Conservation (phyloP, 78 protist species). For the Speleostelium caveatum region DNA sequence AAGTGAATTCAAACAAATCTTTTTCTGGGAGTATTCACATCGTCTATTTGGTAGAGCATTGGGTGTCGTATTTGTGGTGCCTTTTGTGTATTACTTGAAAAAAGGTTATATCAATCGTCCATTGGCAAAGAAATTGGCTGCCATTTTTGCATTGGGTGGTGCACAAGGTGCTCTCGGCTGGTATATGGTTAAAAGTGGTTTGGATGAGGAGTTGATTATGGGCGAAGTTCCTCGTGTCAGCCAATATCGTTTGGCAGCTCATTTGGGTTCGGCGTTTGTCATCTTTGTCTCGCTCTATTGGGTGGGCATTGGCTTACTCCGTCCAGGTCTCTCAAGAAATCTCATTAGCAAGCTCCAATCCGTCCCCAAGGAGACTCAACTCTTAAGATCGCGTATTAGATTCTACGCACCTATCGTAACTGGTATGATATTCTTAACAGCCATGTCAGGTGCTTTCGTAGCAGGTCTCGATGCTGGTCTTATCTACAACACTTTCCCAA, state of each 20-base stretch:
- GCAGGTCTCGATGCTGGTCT: constrained; percentile 98
- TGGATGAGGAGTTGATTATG: constrained; percentile 76
- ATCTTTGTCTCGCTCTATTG: constrained; percentile 77
- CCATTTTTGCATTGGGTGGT: constrained; percentile 75
- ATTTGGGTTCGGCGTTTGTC: constrained; percentile 89
- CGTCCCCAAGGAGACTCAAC: not conserved
- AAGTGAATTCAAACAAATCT: constrained; percentile 91
- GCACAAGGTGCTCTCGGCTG: constrained; percentile 94
- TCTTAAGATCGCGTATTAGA: not conserved
- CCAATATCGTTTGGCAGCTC: constrained; percentile 94
- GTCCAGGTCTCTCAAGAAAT: constrained; percentile 20
- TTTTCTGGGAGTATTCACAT: constrained; percentile 93
- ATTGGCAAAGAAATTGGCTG: constrained; percentile 52
- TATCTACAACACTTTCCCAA: constrained; percentile 92
- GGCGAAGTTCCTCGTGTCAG: constrained; percentile 89
- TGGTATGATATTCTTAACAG: constrained; percentile 77
- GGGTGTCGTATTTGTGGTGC: constrained; percentile 90
- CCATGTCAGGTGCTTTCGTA: constrained; percentile 93
- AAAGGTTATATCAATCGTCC: constrained; percentile 53
- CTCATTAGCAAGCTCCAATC: not conserved
- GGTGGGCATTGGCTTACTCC: constrained; percentile 36
- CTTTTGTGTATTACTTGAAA: constrained; percentile 76
- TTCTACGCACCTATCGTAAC: constrained; percentile 7
- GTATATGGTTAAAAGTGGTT: constrained; percentile 96
- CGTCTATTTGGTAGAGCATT: constrained; percentile 88